Base-by-base conservation (phyloP, 768 basidiomycete species). In the Cyathus striatus region DNA sequence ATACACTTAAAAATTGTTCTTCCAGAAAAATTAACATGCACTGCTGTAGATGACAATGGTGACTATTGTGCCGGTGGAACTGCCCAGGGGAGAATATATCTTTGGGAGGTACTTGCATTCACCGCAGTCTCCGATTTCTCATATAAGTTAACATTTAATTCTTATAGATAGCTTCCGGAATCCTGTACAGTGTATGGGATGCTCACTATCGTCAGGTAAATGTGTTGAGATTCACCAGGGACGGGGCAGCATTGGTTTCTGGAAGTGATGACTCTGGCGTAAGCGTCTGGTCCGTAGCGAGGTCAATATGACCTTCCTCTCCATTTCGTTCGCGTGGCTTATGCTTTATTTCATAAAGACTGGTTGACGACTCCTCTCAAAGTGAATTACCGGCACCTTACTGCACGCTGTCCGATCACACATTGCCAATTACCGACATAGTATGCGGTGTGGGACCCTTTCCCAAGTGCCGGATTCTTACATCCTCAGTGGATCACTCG, bases 161-260 rank as follows among this genome's bases (percentile, higher is more conserved):
- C 16, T 42, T 44, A 46, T 64, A 96, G 92, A 72, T 91, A 50
- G 73, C 86, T 7, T 96, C 94, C n/a, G 94, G 94, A n/a, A 83
- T 94, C 41, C 68, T 97, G 36, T 91, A 83, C 69, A 81, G 86
- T 51, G 78, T 88, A 0, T 93, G 93, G 81, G 94, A 97, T 47
- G 94, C 94, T 14, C 95, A 98, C 62, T 99, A 98, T 66, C 87
- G 95, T 45, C 75, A 82, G 57, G 77, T 97, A 41, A 87, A 79
- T 47, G 83, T 86, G 6, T 64, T 98, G 2, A 79, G 77, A 33
- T 98, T 97, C 59, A 87, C 90, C 6, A 70, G 72, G 16, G 93
- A 96, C 55, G 87, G 88, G 24, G 76, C 75, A 35, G 79, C 83
- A 4, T 69, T 99, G 35, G 53, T 97, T 14, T 88, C 90, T 24